Base-by-base conservation (phyloP, 371 early-diverging fungal genomes). In the Actinomucor elegans region DNA sequence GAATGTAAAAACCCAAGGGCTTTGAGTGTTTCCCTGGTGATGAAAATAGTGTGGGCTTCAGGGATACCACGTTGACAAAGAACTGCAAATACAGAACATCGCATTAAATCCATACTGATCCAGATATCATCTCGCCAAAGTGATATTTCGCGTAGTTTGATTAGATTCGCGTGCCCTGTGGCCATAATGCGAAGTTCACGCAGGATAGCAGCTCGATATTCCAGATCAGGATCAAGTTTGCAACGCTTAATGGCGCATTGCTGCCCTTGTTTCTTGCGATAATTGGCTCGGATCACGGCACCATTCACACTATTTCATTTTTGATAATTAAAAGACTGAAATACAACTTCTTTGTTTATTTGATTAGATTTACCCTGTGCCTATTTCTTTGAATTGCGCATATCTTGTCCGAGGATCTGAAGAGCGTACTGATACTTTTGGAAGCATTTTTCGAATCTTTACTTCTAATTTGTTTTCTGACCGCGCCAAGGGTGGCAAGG, bases 1-100 rank as follows among this genome's bases (percentile, higher is more conserved):
- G 73, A 61, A 66, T 99, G 99, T 40, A 99, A 79, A 60, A 97
- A 97, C 5, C 71, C 62, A 5, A 99, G 73, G 3, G 96, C 99
- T 20, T 81, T 82, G 21, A 77, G 48, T 8, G 71, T 69, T 47
- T 73, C 65, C 35, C 61, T 55, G 7, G 72, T 55, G 29, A 77
- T 65, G 27, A 67, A 59, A 23, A 77, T 64, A 0, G 71, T 56
- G 27, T 71, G 60, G 27, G 66, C 59, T 57, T 77, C 77, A 11
- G 77, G 77, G 31, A 77, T 69, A 4, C 74, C 74, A 44, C 74
- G 71, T 40, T 71, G 73, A 35, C 71, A 71, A n/a, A 77, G 59
- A 5, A 77, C 64, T 1, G 77, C 61, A 55, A 77, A 77, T 3
- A 77, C 73, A 11, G 73, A 73, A 45, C 73, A 77, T 9, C 74